Evolutionary conservation across 768 basidiomycete species (phyloP).

Genomic region (Tephrocybe sp.): DNA sequence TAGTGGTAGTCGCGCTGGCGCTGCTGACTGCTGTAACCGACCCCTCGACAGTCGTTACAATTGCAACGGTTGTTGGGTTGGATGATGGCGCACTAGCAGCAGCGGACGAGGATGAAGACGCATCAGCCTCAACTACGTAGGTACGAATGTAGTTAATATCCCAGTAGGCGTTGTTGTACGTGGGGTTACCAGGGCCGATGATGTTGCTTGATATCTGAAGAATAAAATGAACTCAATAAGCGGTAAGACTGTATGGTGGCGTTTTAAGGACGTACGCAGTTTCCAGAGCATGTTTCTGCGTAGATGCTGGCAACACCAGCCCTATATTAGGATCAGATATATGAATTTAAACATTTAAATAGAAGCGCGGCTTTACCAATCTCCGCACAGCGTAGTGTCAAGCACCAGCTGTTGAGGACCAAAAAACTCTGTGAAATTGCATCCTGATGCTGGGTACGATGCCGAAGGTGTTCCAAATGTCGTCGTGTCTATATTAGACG

Average conservation of each 20-base stretch:
- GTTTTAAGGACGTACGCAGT: slow-evolving; percentile 33
- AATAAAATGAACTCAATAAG: not conserved
- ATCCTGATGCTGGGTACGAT: slow-evolving; percentile 56
- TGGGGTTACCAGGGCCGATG: slow-evolving; percentile 42
- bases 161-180: slow-evolving; percentile 55
- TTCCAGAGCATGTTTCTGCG: slow-evolving; percentile 39
- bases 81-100: too few relatives aligned
- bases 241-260: not conserved
- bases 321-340: too few relatives aligned
- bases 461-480: slow-evolving; percentile 63
- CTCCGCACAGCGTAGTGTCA: slow-evolving; percentile 67
- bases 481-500: slow-evolving; percentile 39
- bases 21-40: too few relatives aligned
- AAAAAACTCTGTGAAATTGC: slow-evolving; percentile 56
- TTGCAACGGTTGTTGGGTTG: too few relatives aligned
- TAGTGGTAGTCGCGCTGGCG: too few relatives aligned
- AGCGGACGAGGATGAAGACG: not conserved
- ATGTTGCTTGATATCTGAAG: slow-evolving; percentile 41
- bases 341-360: not conserved
- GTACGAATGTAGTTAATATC: slow-evolving; percentile 61
- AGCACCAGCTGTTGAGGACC: slow-evolving; percentile 66
- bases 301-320: slow-evolving; percentile 47
- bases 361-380: slow-evolving; percentile 29
- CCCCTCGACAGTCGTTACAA: too few relatives aligned
- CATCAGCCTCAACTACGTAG: slow-evolving; percentile 34